Evolutionary conservation across 176 grass and related monocot genomes (phyloP), one percentile per base, ranked within the genome.

Genomic region (Raddia guianensis): DNA sequence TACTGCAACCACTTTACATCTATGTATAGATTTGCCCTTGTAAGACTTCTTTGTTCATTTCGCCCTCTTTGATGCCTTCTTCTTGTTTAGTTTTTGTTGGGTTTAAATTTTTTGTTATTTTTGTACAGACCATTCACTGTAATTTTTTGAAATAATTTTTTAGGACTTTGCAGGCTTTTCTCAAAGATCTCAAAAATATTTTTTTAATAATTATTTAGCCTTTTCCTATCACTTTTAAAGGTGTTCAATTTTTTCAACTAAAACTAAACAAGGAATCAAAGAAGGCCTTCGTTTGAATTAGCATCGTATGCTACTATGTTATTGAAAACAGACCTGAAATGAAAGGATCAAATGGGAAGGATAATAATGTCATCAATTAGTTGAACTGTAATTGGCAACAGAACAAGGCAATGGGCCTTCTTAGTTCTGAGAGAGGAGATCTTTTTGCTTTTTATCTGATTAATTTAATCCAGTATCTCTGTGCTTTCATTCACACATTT

Each of bases 401-500:
- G 27, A 78, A 42, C 54, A 77, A 49, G 73, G 5, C 10, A 60
- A 1, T 12, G 35, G 52, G 13, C 9, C 2, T 70, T 71, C 74
- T 71, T 13, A 6, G 10, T 81, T 72, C 6, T 40, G 18, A 18
- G 34, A 51, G 3, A 58, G 5, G 43, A 56, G 15, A 40, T 69
- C 1, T 67, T 0, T 75, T 49, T 58, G 8, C n/a, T n/a, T 10
- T 83, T 75, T 67, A 13, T 14, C 37, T 68, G 63, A 49, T 55
- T 8, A 49, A 67, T 35, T 20, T 68, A 46, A 10, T 50, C 48
- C 45, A 60, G 43, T 58, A 11, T 60, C 49, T 68, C 21, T 76
- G 76, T 61, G 34, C 44, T 75, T 75, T 60, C 8, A 42, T 80
- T 7, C 68, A 70, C 18, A 69, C 18, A 12, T 76, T 75, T 81